Evolutionary conservation across 805 yeast species (phyloP).

Genomic region (Myxozyma monticola): DNA sequence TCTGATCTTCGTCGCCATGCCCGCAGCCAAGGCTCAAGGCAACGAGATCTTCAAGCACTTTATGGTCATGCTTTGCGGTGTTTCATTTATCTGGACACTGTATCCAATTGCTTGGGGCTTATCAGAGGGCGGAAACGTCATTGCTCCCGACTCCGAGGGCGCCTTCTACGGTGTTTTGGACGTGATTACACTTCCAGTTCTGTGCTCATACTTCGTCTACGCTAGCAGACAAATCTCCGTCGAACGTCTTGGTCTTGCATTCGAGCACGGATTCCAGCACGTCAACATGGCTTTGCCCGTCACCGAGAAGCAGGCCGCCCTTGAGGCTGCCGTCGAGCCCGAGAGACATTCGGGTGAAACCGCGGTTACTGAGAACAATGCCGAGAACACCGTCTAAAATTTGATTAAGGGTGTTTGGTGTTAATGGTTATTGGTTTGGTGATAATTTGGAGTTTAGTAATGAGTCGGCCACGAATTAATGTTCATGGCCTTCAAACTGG

Average conservation of each 20-base stretch:
- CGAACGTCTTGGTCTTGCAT: conserved; percentile 30
- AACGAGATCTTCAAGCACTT: conserved; percentile 27
- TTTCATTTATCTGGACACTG: conserved; percentile 49
- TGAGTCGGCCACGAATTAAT: no score
- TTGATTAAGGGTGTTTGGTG: no score
- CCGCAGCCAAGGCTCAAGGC: conserved; percentile 35
- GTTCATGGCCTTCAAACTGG: no score
- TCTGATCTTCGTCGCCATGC: conserved; percentile 28
- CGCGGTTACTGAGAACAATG: not conserved
- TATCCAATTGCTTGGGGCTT: conserved; percentile 56
- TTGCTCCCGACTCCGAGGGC: conserved; percentile 32
- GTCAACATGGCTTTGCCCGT: not conserved
- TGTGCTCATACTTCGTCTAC: conserved; percentile 31
- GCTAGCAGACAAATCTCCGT: conserved; percentile 30
- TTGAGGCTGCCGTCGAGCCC: not conserved
- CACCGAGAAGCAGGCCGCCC: conserved; percentile 9
- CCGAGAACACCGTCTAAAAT: not conserved
- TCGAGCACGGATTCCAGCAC: conserved; percentile 14
- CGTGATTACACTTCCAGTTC: conserved; percentile 44
- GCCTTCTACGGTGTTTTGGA: conserved; percentile 44
- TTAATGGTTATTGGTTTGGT: no score
- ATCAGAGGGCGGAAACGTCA: conserved; percentile 63
- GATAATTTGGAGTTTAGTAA: no score
- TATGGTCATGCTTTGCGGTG: conserved; percentile 23
- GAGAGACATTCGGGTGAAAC: conserved; percentile 12